Evolutionary conservation across 2,329 filamentous ascomycete genomes (phyloP).

Genomic region (Biscogniauxia mediterranea): DNA sequence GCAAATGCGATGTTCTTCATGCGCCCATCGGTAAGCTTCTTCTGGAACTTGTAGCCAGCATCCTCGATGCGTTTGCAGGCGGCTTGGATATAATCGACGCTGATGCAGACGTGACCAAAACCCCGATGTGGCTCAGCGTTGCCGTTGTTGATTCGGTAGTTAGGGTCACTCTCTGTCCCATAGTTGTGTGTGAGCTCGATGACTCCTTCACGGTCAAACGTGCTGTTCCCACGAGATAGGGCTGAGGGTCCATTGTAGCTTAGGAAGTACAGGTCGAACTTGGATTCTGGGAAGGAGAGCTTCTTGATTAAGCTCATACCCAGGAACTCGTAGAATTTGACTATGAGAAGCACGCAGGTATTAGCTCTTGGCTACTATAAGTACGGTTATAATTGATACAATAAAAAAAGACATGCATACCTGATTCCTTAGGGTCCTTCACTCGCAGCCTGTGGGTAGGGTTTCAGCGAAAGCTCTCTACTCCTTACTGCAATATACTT

Average conservation of each 20-base stretch:
- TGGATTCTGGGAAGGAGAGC: conserved; percentile 78
- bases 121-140: conserved; percentile 85
- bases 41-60: conserved; percentile 91
- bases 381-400: no score
- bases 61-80: conserved; percentile 88
- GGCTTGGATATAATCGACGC: conserved; percentile 80
- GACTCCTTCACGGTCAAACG: conserved; percentile 82
- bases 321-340: conserved; percentile 92
- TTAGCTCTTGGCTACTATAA: no score
- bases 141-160: conserved; percentile 81
- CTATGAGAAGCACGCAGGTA: conserved; percentile 34
- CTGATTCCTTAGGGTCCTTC: conserved; percentile 83
- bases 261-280: conserved; percentile 95
- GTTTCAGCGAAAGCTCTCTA: conserved; percentile 10
- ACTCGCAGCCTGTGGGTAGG: conserved; percentile 70
- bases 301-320: conserved; percentile 83
- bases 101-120: conserved; percentile 84
- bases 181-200: conserved; percentile 85
- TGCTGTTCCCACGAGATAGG: conserved; percentile 67
- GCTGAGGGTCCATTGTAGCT: conserved; percentile 79
- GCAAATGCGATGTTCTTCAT: conserved; percentile 90
- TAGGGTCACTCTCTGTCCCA: conserved; percentile 81
- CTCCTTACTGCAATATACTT: no score
- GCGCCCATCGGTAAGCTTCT: conserved; percentile 84
- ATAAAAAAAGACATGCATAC: conserved; percentile 40